These are phyloP conservation scores for Cordyceps tenuipes DNA, from an alignment of 2,329 filamentous ascomycete genomes.

Conservation along the genomic window DNA sequence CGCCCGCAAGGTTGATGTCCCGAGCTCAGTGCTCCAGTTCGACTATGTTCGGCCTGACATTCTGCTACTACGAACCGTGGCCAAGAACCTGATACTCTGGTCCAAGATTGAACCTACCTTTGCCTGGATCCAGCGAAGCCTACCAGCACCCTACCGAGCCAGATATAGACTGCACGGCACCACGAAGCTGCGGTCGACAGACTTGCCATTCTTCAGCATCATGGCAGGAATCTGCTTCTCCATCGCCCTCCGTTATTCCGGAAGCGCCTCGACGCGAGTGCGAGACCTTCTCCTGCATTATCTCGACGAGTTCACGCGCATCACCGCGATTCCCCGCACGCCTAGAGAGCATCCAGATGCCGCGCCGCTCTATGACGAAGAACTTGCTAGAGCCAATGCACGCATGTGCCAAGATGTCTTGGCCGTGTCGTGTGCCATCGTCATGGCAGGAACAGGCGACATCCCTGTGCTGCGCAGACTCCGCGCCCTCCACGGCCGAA, in stretches of 20 bases:
- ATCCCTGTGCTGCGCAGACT: slow-evolving; percentile 75
- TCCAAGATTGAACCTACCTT: slow-evolving; percentile 65
- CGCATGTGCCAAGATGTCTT: slow-evolving; percentile 87
- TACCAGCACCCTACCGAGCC: slow-evolving; percentile 61
- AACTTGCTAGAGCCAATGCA: slow-evolving; percentile 72
- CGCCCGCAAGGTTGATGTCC: slow-evolving; percentile 86
- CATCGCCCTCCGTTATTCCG: slow-evolving; percentile 64
- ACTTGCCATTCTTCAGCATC: slow-evolving; percentile 90
- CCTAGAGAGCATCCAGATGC: slow-evolving; percentile 22
- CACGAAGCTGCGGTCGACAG: slow-evolving; percentile 61
- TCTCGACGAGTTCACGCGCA: slow-evolving; percentile 76
- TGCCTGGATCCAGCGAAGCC: slow-evolving; percentile 65
- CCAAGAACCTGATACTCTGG: slow-evolving; percentile 91
- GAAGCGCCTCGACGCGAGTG: slow-evolving; percentile 60
- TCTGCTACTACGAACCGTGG: slow-evolving; percentile 79
- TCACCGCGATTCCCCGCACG: slow-evolving; percentile 50
- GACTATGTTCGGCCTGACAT: slow-evolving; percentile 94
- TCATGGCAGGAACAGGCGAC: slow-evolving; percentile 96
- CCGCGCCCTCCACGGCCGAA: slow-evolving; percentile 77
- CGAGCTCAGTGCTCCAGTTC: slow-evolving; percentile 82
- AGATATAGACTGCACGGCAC: slow-evolving; percentile 53
- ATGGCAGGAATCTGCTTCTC: slow-evolving; percentile 81
- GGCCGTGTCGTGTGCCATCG: slow-evolving; percentile 71
- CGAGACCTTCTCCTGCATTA: slow-evolving; percentile 78
- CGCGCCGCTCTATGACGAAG: slow-evolving; percentile 63